Base-by-base conservation (phyloP, 441 rosid genomes). In the Geranium incanum region DNA sequence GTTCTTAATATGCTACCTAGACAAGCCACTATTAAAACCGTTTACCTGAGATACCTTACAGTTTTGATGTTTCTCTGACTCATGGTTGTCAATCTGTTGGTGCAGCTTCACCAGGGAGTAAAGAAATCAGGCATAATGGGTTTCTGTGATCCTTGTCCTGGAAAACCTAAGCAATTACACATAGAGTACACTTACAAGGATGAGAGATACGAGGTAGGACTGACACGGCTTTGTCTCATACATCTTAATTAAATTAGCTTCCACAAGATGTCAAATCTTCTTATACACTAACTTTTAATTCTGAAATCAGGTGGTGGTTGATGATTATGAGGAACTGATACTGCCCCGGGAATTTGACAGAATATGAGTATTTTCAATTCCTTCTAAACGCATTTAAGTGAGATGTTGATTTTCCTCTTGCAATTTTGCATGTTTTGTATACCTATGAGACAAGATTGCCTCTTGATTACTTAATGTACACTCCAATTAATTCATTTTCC, bases 101-200 rank as follows among this genome's bases (percentile, higher is more conserved):
- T 71, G 79, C 86, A 91, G 93, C 95, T 95, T 84, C 98, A 93
- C 38, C 88, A 86, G 59, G 97, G 99, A 68, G 87, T 95, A 73
- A 93, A 88, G 81, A 95, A 95, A 78, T 91, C 93, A 0, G 98
- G 97, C 74, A 91, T 95, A 15, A 93, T 95, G 98, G 99, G 99
- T 3, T 95, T 93, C 77, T 93, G 90, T n/a, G 94, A 95, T 85
- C 97, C 99, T 9, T 93, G 96, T 74, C 99, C 98, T 0, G 94
- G 89, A 43, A 90, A 86, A 70, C 87, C 89, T 15, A 95, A 93
- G 81, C 88, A 85, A 77, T 68, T 95, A 83, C 80, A 74, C 70
- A 80, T 95, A 68, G 89, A 87, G 67, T 93, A 87, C 77, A 87
- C 92, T 65, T 88, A 66, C 21, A 75, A 72, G n/a, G 87, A 89